Base-by-base conservation (phyloP, 352 stramenopile species). In the Pythium phragmitis region DNA sequence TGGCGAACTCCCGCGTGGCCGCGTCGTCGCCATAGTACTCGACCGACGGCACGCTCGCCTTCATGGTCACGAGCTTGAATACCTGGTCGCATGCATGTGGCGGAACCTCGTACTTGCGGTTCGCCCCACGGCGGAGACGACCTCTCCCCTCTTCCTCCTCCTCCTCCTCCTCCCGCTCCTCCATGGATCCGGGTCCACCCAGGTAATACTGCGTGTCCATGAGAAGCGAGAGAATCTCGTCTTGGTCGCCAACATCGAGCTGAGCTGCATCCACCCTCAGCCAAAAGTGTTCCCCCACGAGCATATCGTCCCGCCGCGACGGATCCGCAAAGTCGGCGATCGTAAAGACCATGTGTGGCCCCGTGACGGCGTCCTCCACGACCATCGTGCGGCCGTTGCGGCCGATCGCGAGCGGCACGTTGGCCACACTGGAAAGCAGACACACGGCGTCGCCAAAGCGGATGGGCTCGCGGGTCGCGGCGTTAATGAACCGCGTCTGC, bases 361-460 rank as follows among this genome's bases (percentile, higher is more conserved):
- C 78, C 1, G 54, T 57, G 7, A 74, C 60, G 2, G 72, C 43
- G 28, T 72, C 69, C 14, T 9, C 21, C 2, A 67, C 67, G 4
- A 49, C 30, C 17, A 67, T 56, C 16, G 72, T 77, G 1, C 77
- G 76, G 8, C 79, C 82, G 39, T 87, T 68, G 13, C 57, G n/a
- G 1, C 75, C 75, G 19, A 91, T 68, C 17, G 69, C 73, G 7
- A 91, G 68, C 16, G 82, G 82, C 9, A 88, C 55, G 23, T 87
- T 50, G 14, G 70, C 76, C 16, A 57, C 55, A 9, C 68, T 54
- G 14, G 79, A 89, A 23, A 91, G 63, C 23, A 91, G 61, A 49
- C 79, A 88, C 50, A 91, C 74, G 39, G 76, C 65, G 51, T 91
- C 82, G 13, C 82, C 82, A 54, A 80, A 91, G 63, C 75, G 76